These are phyloP conservation scores for Kingdonia uniflora DNA, from an alignment of 164 flowering plant species.

Conservation along the genomic window DNA sequence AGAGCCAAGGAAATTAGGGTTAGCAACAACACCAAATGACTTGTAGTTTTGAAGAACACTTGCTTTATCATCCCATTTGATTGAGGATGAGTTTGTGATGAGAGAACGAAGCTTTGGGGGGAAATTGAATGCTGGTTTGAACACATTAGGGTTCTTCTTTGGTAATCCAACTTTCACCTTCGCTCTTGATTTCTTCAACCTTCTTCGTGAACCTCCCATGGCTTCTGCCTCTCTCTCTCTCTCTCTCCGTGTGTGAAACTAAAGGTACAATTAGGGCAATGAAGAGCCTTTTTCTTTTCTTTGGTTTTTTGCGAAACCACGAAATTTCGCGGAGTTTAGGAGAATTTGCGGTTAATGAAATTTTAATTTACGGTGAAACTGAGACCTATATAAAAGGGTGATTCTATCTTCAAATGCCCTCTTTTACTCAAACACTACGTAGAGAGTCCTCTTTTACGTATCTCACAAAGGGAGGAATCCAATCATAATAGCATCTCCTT, in stretches of 20 bases:
- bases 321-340: no score
- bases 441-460: no score
- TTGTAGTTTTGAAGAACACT: conserved; percentile 67
- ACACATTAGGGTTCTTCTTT: conserved; percentile 57
- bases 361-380: no score
- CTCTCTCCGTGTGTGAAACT: background rate
- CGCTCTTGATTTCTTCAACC: conserved; percentile 50
- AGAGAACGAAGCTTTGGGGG: conserved; percentile 79
- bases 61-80: conserved; percentile 66
- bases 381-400: no score
- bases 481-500: no score
- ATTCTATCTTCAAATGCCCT: no score
- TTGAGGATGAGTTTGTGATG: conserved; percentile 6
- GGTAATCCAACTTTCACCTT: conserved; percentile 74
- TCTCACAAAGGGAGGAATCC: no score
- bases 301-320: no score
- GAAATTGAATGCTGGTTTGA: conserved; percentile 76
- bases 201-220: conserved; percentile 85
- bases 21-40: conserved; percentile 76
- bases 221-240: conserved; percentile 13
- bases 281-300: no score
- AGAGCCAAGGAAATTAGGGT: conserved; percentile 70
- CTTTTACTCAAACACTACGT: no score
- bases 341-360: no score
- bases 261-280: background rate